A percentile compares a stretch with the other conserved stretches of the same genome.
These are phyloP conservation scores for Gymnopus androsaceus DNA, from an alignment of 1,284 basidiomycete species.

Conservation along the genomic window DNA sequence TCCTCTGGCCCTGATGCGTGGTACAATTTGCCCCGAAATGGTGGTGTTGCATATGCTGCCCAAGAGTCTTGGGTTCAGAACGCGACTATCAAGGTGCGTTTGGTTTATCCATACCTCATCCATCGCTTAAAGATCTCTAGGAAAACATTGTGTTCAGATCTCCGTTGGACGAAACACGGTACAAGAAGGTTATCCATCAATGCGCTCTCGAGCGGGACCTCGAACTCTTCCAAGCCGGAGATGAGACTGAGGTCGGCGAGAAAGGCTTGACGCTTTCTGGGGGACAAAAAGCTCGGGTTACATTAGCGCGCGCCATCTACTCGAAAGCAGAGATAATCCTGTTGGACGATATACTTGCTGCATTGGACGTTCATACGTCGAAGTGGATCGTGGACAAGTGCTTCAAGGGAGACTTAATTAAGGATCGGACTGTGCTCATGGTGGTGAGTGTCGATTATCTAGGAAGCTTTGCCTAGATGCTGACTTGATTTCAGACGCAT, in stretches of 20 bases:
- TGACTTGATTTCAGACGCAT: no score
- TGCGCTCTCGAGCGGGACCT: conserved; percentile 62
- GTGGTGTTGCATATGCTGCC: conserved; percentile 74
- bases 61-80: conserved; percentile 82
- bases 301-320: conserved; percentile 65
- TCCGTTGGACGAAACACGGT: conserved; percentile 71
- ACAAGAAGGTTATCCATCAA: conserved; percentile 62
- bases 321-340: conserved; percentile 62
- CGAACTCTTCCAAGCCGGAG: conserved; percentile 66
- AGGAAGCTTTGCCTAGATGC: no score
- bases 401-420: conserved; percentile 68
- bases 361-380: conserved; percentile 65
- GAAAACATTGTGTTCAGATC: conserved; percentile 87
- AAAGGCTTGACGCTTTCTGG: conserved; percentile 33
- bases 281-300: conserved; percentile 57
- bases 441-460: no score
- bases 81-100: conserved; percentile 38
- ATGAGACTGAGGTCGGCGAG: conserved; percentile 52
- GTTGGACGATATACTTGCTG: conserved; percentile 64
- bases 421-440: conserved; percentile 69
- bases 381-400: conserved; percentile 79
- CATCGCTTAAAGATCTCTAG: no score
- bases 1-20: conserved; percentile 55
- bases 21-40: conserved; percentile 64
- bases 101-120: no score